Base-by-base conservation (phyloP, 257 asterid genomes). In the Nyctanthes arbortristis region DNA sequence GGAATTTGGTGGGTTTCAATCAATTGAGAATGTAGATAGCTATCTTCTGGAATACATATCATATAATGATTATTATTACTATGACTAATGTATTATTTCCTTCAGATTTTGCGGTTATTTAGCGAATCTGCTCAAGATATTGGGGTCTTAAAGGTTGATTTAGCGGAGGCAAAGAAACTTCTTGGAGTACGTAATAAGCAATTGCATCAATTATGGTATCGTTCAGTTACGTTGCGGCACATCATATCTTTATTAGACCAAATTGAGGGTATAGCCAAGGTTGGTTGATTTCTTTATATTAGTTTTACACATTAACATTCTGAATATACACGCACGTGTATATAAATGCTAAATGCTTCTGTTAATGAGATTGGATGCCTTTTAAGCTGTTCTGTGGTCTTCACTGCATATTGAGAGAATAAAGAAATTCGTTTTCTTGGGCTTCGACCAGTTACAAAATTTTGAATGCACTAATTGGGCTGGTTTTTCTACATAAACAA, bases 231-330 rank as follows among this genome's bases (percentile, higher is more conserved):
- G 25, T 74, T 94, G 89, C 88, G 97, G 76, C 99, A 94, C 82
- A 89, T 94, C 64, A 91, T 94, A 78, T 77, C 99, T 57, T 79
- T 94, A 72, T 80, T 94, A 79, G 98, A 94, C 84, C 99, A 94
- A 88, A 87, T 94, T 77, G 99, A 94, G 84, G 91, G 93, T 87
- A 89, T 94, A 80, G 92, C 99, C 71, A 91, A 89, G 95, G 99
- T 94, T 69, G 76, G 85, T 55, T 43, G 72, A 68, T 68, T 74
- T 52, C 73, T 64, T 61, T 68, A 33, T 61, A 63, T 60, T 57
- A 5, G 40, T 70, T 57, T 68, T 47, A 47, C 60, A 58, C 40
- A 32, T 68, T 10, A 63, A 71, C 28, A 7, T 27, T 34, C 7
- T 43, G 40, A 11, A 40, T 32, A 69, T 24, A n/a, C n/a, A n/a